These are phyloP conservation scores for Pelargonium myrrhifolium DNA, from an alignment of 441 rosid genomes.

Conservation along the genomic window DNA sequence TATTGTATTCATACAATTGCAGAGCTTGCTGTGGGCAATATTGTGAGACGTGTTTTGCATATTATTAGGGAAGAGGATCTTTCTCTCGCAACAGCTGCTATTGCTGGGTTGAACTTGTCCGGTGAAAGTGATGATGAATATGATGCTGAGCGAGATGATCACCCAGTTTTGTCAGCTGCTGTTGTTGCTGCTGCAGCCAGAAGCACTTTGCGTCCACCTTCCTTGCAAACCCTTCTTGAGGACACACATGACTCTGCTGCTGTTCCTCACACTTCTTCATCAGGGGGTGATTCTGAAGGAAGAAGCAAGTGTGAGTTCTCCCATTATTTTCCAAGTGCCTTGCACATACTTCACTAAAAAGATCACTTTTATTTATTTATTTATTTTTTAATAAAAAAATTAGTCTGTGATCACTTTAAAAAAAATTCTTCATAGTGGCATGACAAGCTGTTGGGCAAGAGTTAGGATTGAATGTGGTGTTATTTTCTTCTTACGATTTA, in stretches of 20 bases:
- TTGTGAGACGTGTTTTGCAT: conserved; percentile 90
- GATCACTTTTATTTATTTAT: not conserved
- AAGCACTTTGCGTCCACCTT: conserved; percentile 82
- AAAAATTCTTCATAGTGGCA: not conserved
- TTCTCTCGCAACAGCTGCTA: conserved; percentile 59
- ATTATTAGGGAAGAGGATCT: conserved; percentile 94
- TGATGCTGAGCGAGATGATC: conserved; percentile 43
- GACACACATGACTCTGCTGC: conserved; percentile 61
- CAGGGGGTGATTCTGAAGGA: conserved; percentile 97
- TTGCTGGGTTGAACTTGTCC: conserved; percentile 58
- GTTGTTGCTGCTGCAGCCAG: conserved; percentile 86
- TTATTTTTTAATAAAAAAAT: too few species aligned
- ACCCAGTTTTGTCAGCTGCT: conserved; percentile 67
- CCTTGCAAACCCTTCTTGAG: conserved; percentile 85
- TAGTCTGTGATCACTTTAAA: not conserved
- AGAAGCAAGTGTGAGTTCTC: conserved; percentile 67
- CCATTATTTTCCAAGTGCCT: not conserved
- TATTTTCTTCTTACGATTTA: conserved; percentile 2
- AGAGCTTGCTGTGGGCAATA: conserved; percentile 99
- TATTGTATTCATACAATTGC: conserved; percentile 23
- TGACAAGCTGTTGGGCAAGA: not conserved
- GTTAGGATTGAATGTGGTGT: conserved; percentile 9
- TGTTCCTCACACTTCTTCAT: conserved; percentile 59
- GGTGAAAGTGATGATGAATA: conserved; percentile 69
- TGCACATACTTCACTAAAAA: not conserved